Conservation (phyloP, 2,329 filamentous ascomycete species). For the Aschersonia sp. region DNA sequence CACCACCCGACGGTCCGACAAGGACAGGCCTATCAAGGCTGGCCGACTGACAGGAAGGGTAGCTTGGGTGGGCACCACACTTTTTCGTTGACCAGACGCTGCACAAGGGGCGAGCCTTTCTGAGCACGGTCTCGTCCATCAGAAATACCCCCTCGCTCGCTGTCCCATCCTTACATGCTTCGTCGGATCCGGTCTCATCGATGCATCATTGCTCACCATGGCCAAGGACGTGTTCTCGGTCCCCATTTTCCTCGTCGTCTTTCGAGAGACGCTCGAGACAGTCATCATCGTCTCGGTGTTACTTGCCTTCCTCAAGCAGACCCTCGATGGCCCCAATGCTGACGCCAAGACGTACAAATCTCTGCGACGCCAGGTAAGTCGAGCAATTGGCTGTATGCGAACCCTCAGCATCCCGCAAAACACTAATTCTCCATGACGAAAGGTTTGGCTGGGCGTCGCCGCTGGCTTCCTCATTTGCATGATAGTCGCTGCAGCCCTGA, state of each 20-base stretch:
- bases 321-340: slow-evolving; percentile 47
- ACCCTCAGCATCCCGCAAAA: background rate
- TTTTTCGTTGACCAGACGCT: no score
- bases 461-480: slow-evolving; percentile 51
- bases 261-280: slow-evolving; percentile 72
- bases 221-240: slow-evolving; percentile 61
- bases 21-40: no score
- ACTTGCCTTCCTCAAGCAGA: slow-evolving; percentile 73
- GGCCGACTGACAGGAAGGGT: no score
- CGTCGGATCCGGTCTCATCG: background rate
- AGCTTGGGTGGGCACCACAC: no score
- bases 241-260: slow-evolving; percentile 80
- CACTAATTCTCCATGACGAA: slow-evolving; percentile 6
- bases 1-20: no score
- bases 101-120: no score
- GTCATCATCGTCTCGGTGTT: slow-evolving; percentile 80
- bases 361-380: slow-evolving; percentile 46
- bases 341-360: slow-evolving; percentile 52
- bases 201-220: slow-evolving; percentile 19
- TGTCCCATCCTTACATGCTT: background rate
- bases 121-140: background rate
- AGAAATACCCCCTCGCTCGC: background rate
- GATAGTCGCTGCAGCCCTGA: slow-evolving; percentile 50
- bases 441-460: slow-evolving; percentile 49
- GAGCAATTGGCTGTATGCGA: background rate